Percentiles rank a stretch among this genome's conserved stretches.
Evolutionary conservation across 495 filamentous ascomycete genomes (phyloP).

Genomic region (Aspergillus mulundensis): DNA sequence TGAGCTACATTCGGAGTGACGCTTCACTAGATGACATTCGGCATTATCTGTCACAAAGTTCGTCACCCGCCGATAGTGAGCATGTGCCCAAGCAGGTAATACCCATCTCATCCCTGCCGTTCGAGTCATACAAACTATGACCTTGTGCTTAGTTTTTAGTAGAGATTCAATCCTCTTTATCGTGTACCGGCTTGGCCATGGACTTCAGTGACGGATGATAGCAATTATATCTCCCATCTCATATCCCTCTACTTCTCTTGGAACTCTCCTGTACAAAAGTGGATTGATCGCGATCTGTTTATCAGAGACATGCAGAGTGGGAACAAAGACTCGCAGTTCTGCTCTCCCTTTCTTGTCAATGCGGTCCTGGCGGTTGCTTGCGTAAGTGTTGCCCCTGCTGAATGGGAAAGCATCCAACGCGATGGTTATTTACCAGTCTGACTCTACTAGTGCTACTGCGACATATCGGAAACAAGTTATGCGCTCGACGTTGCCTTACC

Average conservation of each 20-base stretch:
- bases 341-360: constrained; percentile 43
- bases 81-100: neutral
- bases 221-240: constrained; percentile 40
- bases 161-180: constrained; percentile 3
- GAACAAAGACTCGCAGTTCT: constrained; percentile 25
- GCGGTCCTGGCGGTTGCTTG: constrained; percentile 36
- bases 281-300: constrained; percentile 37
- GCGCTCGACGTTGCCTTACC: neutral
- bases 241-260: constrained; percentile 41
- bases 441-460: neutral
- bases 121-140: neutral
- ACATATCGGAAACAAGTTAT: neutral
- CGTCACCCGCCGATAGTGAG: neutral
- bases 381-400: constrained; percentile 19
- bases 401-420: neutral
- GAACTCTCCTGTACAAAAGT: constrained; percentile 32
- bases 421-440: neutral
- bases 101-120: neutral
- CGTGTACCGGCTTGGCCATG: constrained; percentile 34
- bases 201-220: constrained; percentile 36
- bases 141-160: neutral
- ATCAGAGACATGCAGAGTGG: constrained; percentile 29
- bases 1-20: neutral
- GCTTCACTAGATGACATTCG: neutral
- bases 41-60: neutral